Evolutionary conservation across 352 stramenopile genomes (phyloP).

Genomic region (Phytophthora sp.): DNA sequence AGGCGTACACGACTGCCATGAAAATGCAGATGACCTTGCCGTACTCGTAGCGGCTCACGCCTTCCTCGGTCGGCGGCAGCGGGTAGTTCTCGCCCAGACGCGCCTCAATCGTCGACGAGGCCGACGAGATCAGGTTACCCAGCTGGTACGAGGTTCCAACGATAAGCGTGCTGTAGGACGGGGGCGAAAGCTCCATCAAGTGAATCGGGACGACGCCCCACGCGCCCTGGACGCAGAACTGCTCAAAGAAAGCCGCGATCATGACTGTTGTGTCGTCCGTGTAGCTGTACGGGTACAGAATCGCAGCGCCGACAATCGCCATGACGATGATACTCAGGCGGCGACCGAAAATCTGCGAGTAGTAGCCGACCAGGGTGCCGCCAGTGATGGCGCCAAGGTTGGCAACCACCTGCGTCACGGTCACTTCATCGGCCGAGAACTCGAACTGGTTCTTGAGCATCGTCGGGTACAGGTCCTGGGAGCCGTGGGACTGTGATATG

Average conservation of each 20-base stretch:
- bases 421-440: conserved; percentile 49
- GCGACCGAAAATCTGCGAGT: conserved; percentile 53
- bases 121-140: conserved; percentile 59
- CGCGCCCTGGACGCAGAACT: conserved; percentile 55
- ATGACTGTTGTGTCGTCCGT: conserved; percentile 30
- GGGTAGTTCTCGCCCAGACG: conserved; percentile 49
- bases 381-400: conserved; percentile 51
- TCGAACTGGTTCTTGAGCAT: conserved; percentile 54
- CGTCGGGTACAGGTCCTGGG: conserved; percentile 54
- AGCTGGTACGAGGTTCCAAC: conserved; percentile 57
- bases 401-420: conserved; percentile 47
- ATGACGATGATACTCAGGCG: conserved; percentile 48
- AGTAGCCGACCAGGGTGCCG: conserved; percentile 51
- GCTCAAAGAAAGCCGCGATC: conserved; percentile 48
- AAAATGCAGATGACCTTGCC: conserved; percentile 53
- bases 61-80: conserved; percentile 30
- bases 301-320: conserved; percentile 27
- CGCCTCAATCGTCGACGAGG: conserved; percentile 53
- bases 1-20: conserved; percentile 52
- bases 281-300: conserved; percentile 61
- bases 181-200: conserved; percentile 56
- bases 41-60: conserved; percentile 47
- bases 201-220: conserved; percentile 64
- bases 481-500: conserved; percentile 40
- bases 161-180: conserved; percentile 54